Base-by-base conservation (phyloP, 306 rosid genomes). In the Rosa persica region DNA sequence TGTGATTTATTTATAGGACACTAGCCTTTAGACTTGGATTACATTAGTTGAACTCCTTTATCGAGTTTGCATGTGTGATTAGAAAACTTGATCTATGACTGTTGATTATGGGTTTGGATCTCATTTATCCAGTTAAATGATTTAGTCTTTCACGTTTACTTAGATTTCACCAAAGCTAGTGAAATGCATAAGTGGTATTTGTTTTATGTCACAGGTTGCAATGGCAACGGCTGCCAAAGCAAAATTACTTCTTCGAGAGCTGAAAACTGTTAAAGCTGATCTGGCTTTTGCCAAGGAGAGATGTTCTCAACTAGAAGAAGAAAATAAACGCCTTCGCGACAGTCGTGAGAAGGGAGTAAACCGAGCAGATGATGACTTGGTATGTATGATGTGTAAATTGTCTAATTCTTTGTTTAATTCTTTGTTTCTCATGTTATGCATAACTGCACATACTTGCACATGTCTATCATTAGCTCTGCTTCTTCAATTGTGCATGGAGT, bases 191-290 rank as follows among this genome's bases (percentile, higher is more conserved):
- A 83, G 75, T 81, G 81, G 67, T 64, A 39, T 74, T 77, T 80
- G 65, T 74, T 46, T 51, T 57, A 42, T 61, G 39, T 68, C 79
- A 36, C 89, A 96, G 99, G 98, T 96, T 81, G 98, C 98, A 30
- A 85, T 96, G 99, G 99, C 99, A 49, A 93, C 99, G 30, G 97
- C 99, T 80, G 98, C 98, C 74, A 96, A 96, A 84, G 99, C 99
- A 73, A 96, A 96, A 84, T 58, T 93, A 80, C 91, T 96, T 69
- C 92, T 93, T 73, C 93, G 98, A 23, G 99, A 93, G 87, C 94
- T 91, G 86, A 96, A 96, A 90, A 93, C 99, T 1, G 87, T 90
- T 30, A 93, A 93, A 84, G 98, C 99, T 22, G 98, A 96, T 80
- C 76, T 96, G 73, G 90, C 93, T 68, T 96, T 96, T 82, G 94